Base-by-base conservation (phyloP, 768 basidiomycete species). In the Lactifluus rugatus region DNA sequence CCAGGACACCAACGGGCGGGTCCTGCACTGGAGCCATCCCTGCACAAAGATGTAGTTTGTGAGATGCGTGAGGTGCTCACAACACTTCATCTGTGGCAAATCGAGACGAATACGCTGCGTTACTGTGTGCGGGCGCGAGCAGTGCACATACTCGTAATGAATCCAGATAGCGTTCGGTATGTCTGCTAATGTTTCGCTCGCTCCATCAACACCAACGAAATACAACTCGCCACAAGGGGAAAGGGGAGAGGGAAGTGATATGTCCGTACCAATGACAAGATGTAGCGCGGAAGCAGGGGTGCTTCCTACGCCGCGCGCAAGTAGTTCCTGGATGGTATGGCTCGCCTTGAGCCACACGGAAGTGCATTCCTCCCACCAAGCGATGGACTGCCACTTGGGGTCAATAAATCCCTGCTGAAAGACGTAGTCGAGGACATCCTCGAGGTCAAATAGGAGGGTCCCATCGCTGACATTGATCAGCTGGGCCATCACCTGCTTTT, bases 341-440 rank as follows among this genome's bases (percentile, higher is more conserved):
- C 71, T 70, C 39, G 68, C 67, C 51, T 72, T 72, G 52, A 78
- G 68, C 42, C 71, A 71, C 37, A 64, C 64, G 2, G 72, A 75
- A 47, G 73, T 69, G 49, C 69, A 69, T 42, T 69, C 72, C 66
- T 77, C 76, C 75, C 76, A 79, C 71, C 75, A 77, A 1, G 73
- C 68, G 9, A 71, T 62, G 3, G 78, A 69, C 44, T 75, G 69
- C 52, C 72, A 69, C 65, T 72, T 73, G 23, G 76, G 67, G 42
- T 78, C 76, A 17, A 79, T 70, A 58, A 75, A 78, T 36, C 78
- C 78, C 56, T 76, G 75, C 54, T 68, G 64, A 67, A 78, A 78
- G 42, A 70, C 66, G 49, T 72, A 73, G 36, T 78, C 77, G 32
- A 79, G 72, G 6, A 79, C 74, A 57, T 78, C 77, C 64, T 79